Evolutionary conservation across 306 rosid species (phyloP), one percentile per base, ranked within the genome.

Genomic region (Sophora flavescens): DNA sequence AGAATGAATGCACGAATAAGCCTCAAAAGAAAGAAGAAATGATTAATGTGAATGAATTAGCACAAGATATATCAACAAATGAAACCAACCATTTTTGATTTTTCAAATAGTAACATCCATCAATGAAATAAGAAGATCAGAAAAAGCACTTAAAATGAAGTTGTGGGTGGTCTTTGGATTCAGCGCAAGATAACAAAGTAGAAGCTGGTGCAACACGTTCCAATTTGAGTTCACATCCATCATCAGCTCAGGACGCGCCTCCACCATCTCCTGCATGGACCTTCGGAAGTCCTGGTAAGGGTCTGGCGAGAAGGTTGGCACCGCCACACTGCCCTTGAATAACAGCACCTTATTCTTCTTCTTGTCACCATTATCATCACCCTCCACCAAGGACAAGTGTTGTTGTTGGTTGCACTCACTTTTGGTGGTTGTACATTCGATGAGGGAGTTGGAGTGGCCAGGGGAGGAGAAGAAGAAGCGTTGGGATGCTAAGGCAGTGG

Each of bases 191-290:
- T 96, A 96, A 44, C 96, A 91, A 14, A 89, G 72, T 15, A 96
- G 95, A 63, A 96, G 91, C 84, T 91, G 96, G 47, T 96, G 93
- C 75, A 96, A 76, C 45, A 82, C 80, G 14, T 91, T 91, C 97
- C 97, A 90, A 62, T 85, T 89, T 5, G 96, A 84, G 22, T 82
- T 71, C 73, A 68, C 89, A 42, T 86, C 89, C 83, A 68, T 81
- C 18, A 77, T 81, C 18, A 77, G 59, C 58, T 80, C 80, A 0
- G 85, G 95, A 16, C 93, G 93, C 47, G 99, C 93, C 79, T 91
- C 98, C 88, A 96, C 89, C 97, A 96, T 96, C 86, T 96, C 99
- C 68, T 87, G 89, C 99, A 96, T 96, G 35, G 99, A 96, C 6
- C 76, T 81, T 7, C 98, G 86, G 80, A 96, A 96, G 85, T 96